phyloP scores from a whole-genome alignment of 2,329 filamentous ascomycete species.

The Talaromyces pinophilus region DNA sequence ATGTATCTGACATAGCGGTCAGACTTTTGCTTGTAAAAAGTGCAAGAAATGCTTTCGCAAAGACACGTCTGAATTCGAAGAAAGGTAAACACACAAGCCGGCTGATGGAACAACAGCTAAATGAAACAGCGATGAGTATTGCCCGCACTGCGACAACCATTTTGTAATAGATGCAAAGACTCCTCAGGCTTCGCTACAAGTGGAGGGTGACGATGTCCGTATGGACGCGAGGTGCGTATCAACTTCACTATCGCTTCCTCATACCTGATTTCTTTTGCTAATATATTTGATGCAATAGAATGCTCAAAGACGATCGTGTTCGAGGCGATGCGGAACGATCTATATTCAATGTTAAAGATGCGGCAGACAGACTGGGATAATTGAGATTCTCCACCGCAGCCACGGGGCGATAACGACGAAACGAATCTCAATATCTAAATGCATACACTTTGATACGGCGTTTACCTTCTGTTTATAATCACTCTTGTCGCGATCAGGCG shows the following conservation, averaged over 20 bases:
- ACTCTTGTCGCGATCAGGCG: neutral
- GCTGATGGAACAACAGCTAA: neutral
- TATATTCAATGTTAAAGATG: conserved; percentile 75
- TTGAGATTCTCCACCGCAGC: neutral
- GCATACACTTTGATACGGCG: conserved; percentile 6
- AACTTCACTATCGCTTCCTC: neutral
- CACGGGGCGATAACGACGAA: conserved; percentile 25
- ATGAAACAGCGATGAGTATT: conserved; percentile 79
- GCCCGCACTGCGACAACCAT: conserved; percentile 98
- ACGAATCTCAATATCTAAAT: conserved; percentile 28
- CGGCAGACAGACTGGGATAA: conserved; percentile 75
- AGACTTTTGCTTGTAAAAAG: conserved; percentile 92
- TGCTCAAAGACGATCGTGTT: conserved; percentile 88
- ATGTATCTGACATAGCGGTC: neutral
- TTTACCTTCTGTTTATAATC: neutral
- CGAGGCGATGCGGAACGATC: conserved; percentile 60
- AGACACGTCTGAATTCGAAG: conserved; percentile 87
- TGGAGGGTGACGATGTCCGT: conserved; percentile 88
- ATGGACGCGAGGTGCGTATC: conserved; percentile 66
- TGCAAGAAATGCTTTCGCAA: conserved; percentile 98
- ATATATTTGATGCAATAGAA: conserved; percentile 48
- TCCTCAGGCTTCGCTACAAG: conserved; percentile 76
- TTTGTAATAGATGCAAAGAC: conserved; percentile 88
- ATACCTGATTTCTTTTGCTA: no score
- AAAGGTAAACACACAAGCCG: conserved; percentile 54